These are phyloP conservation scores for Choiromyces venosus DNA, from an alignment of 495 filamentous ascomycete genomes.

Conservation along the genomic window DNA sequence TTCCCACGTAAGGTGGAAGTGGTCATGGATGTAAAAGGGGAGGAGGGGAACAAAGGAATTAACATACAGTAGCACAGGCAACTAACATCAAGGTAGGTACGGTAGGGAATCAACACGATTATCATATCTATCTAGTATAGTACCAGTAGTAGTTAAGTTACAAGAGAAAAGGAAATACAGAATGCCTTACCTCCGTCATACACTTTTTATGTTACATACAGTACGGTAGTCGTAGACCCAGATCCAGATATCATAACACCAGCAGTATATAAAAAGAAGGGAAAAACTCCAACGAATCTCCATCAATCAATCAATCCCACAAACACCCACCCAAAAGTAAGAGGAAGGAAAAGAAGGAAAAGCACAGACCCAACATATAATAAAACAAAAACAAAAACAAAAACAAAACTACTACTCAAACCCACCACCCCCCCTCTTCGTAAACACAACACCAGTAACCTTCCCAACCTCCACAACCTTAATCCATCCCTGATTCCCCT, in stretches of 20 bases:
- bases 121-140: background rate
- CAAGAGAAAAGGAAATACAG: background rate
- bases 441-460: conserved; percentile 37
- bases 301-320: background rate
- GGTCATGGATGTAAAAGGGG: background rate
- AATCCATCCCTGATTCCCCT: conserved; percentile 25
- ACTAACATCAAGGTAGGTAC: background rate
- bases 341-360: background rate
- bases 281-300: background rate
- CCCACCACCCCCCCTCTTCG: conserved; percentile 11
- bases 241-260: background rate
- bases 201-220: background rate
- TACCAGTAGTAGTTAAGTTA: background rate
- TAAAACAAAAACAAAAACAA: background rate
- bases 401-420: conserved; percentile 25
- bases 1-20: background rate
- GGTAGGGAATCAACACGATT: background rate
- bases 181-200: background rate
- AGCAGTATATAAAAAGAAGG: background rate
- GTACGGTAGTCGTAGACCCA: background rate
- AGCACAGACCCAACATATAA: background rate
- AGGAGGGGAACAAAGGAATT: background rate
- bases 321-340: background rate
- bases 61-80: background rate
- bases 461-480: conserved; percentile 30